phyloP scores from a whole-genome alignment of 768 basidiomycete species.

The Bullera alba region DNA sequence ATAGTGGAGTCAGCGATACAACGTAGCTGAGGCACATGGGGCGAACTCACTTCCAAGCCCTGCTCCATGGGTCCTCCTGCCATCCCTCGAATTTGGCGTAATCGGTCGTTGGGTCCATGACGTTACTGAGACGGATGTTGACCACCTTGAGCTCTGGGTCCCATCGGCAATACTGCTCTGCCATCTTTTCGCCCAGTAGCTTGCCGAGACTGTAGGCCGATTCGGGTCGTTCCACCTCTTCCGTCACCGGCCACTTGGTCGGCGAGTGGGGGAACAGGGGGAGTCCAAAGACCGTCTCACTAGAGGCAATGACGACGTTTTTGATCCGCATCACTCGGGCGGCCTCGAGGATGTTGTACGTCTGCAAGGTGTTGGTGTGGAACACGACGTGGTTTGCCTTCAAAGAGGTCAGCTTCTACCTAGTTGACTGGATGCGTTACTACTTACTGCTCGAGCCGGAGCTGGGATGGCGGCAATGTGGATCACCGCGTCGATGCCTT shows the following conservation, averaged over 20 bases:
- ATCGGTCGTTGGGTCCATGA: slow-evolving; percentile 32
- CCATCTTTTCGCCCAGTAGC: slow-evolving; percentile 40
- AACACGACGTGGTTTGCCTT: slow-evolving; percentile 41
- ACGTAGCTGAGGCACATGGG: not conserved
- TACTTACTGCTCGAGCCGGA: slow-evolving; percentile 25
- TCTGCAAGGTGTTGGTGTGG: slow-evolving; percentile 37
- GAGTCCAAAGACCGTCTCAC: slow-evolving; percentile 42
- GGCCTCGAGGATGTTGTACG: slow-evolving; percentile 44
- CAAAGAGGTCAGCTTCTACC: not conserved
- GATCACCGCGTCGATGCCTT: slow-evolving; percentile 37
- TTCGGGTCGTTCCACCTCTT: slow-evolving; percentile 28
- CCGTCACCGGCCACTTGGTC: slow-evolving; percentile 22
- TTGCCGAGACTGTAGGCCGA: slow-evolving; percentile 40
- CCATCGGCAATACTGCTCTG: slow-evolving; percentile 33
- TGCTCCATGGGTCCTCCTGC: slow-evolving; percentile 34
- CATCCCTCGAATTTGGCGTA: slow-evolving; percentile 37
- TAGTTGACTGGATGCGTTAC: not conserved
- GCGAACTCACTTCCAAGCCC: slow-evolving; percentile 39
- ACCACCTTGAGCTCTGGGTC: slow-evolving; percentile 35
- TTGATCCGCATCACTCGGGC: slow-evolving; percentile 33
- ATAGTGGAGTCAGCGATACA: not conserved
- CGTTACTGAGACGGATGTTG: slow-evolving; percentile 42
- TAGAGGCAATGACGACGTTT: slow-evolving; percentile 37
- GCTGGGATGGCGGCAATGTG: slow-evolving; percentile 41
- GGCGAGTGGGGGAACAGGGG: slow-evolving; percentile 33